These are phyloP conservation scores for Salix exigua DNA, from an alignment of 345 rosid species.

Conservation along the genomic window DNA sequence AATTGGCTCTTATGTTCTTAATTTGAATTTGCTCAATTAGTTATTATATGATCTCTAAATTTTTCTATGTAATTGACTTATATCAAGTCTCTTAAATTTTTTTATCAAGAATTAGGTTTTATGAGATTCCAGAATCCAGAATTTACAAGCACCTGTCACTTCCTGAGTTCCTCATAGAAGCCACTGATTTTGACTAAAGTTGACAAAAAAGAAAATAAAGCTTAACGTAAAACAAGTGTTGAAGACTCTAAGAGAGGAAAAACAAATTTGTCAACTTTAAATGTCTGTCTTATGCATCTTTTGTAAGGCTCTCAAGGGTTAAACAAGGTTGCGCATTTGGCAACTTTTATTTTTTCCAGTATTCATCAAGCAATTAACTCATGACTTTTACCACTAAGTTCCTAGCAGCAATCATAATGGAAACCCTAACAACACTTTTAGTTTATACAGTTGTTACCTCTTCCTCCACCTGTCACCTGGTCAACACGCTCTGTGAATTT, in stretches of 20 bases:
- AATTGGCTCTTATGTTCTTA: too few relatives aligned
- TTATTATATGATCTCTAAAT: too few relatives aligned
- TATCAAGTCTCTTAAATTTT: too few relatives aligned
- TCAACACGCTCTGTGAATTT: slow-evolving; percentile 10
- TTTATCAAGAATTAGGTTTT: too few relatives aligned
- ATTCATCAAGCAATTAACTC: too few relatives aligned
- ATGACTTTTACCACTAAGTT: too few relatives aligned
- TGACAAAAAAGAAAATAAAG: background rate
- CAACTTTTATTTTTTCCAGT: slow-evolving; percentile 82
- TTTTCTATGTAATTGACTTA: too few relatives aligned
- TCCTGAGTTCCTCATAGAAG: background rate
- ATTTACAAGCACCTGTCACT: background rate
- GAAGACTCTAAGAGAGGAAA: slow-evolving; percentile 6
- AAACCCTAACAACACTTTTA: too few relatives aligned
- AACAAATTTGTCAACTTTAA: slow-evolving; percentile 46
- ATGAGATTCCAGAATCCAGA: background rate
- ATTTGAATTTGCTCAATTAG: too few relatives aligned
- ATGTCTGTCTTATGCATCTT: slow-evolving; percentile 64
- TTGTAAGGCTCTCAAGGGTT: slow-evolving; percentile 71
- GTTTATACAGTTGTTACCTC: too few relatives aligned
- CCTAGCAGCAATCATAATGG: too few relatives aligned
- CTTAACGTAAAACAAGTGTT: background rate
- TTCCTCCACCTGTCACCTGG: too few relatives aligned
- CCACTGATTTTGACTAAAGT: background rate
- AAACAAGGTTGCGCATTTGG: slow-evolving; percentile 71